Conservation (phyloP, 75 land plant genomes). For the Picea glauca region DNA sequence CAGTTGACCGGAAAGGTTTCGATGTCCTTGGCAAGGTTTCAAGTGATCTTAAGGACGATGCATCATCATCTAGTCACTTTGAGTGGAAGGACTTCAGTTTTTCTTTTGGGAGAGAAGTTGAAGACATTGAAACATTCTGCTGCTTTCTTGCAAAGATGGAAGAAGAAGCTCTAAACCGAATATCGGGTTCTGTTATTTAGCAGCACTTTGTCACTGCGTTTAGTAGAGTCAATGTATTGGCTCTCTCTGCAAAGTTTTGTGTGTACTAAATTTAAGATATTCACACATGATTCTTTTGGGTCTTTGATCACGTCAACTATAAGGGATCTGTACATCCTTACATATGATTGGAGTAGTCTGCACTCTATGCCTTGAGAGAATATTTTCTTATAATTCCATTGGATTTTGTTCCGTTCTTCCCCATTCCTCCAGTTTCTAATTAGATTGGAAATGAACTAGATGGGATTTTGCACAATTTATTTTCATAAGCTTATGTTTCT, state of each 20-base stretch:
- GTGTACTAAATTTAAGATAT: not conserved
- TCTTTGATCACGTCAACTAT: not conserved
- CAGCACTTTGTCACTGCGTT: not conserved
- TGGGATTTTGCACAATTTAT: not conserved
- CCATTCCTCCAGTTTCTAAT: not conserved
- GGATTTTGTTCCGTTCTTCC: not conserved
- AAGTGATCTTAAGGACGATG: conserved; percentile 15
- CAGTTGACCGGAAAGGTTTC: conserved; percentile 72
- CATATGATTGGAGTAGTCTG: not conserved
- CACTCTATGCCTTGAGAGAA: not conserved
- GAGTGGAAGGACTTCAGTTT: conserved; percentile 75
- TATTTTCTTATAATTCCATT: not conserved
- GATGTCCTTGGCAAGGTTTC: conserved; percentile 66
- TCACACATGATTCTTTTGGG: not conserved
- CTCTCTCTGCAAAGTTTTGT: not conserved
- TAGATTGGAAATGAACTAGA: not conserved
- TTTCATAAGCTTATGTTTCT: not conserved
- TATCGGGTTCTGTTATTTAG: conserved; percentile 7
- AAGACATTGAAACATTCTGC: conserved; percentile 26
- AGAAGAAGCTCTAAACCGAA: conserved; percentile 23
- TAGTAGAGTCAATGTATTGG: not conserved
- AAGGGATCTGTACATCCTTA: not conserved
- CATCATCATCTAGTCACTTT: conserved; percentile 9
- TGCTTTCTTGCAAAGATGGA: conserved; percentile 35
- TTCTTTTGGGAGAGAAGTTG: conserved; percentile 55